Evolutionary conservation across 108 stramenopile genomes (phyloP).

Genomic region (Pinguiococcus pyrenoidosus): DNA sequence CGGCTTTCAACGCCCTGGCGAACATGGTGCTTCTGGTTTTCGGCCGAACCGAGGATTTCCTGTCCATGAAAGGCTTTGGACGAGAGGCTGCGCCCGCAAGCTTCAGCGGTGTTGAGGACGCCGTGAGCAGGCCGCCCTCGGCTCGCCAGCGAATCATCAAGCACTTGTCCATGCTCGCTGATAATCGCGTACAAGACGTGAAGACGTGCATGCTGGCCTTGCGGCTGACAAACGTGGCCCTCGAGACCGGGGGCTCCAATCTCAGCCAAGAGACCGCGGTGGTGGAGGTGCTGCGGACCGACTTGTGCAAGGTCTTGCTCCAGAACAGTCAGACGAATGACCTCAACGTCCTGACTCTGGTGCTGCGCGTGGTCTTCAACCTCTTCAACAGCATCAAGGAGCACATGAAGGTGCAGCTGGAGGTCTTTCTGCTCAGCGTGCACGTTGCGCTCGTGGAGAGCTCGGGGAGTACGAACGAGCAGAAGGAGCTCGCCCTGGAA

Average conservation of each 20-base stretch:
- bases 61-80: constrained; percentile 2
- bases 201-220: too few relatives aligned
- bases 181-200: too few relatives aligned
- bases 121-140: too few relatives aligned
- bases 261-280: constrained; percentile 13
- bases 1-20: constrained; percentile 24
- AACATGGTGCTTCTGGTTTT: constrained; percentile 32
- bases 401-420: constrained; percentile 85
- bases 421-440: constrained; percentile 83
- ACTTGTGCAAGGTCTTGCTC: constrained; percentile 76
- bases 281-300: constrained; percentile 50
- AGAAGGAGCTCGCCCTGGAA: constrained; percentile 82
- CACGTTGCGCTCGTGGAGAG: constrained; percentile 52
- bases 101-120: too few relatives aligned
- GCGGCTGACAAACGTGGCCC: constrained; percentile 75
- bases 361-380: constrained; percentile 86
- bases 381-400: constrained; percentile 84
- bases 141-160: too few relatives aligned
- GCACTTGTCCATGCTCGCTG: too few relatives aligned
- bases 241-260: constrained; percentile 52
- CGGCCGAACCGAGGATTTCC: constrained; percentile 3
- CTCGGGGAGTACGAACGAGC: constrained; percentile 42
- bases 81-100: too few relatives aligned
- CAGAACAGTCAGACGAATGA: constrained; percentile 62
- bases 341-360: constrained; percentile 59